Evolutionary conservation across 2,329 filamentous ascomycete genomes (phyloP).

Genomic region (Aspergillus tubingensis): DNA sequence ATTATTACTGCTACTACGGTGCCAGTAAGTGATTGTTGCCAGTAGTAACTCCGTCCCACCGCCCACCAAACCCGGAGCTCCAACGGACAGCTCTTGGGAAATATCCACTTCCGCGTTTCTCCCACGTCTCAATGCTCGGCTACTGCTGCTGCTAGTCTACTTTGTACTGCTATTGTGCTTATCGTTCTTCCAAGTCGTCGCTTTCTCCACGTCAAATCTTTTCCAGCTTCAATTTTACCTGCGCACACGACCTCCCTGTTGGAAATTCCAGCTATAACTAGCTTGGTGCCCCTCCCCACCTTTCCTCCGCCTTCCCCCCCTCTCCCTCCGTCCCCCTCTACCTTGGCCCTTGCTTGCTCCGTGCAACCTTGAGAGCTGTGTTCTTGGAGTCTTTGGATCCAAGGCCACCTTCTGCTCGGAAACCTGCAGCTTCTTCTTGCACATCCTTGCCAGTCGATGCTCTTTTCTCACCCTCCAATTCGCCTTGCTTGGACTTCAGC

Average conservation of each 20-base stretch:
- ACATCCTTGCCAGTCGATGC: conserved; percentile 32
- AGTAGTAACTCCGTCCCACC: background rate
- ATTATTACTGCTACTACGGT: background rate
- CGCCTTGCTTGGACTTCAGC: conserved; percentile 33
- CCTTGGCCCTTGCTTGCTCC: conserved; percentile 9
- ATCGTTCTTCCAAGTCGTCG: background rate
- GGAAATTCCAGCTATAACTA: conserved; percentile 7
- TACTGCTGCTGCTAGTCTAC: background rate
- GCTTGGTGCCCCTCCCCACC: background rate
- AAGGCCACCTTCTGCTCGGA: conserved; percentile 15
- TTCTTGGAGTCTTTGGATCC: conserved; percentile 13
- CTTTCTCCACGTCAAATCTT: conserved; percentile 10
- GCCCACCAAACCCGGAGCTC: conserved; percentile 1
- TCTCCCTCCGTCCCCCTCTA: background rate
- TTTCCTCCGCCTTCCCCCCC: background rate
- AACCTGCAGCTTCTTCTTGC: conserved; percentile 19
- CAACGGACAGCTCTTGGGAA: conserved; percentile 2
- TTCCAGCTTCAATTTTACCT: background rate
- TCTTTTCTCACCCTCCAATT: conserved; percentile 34
- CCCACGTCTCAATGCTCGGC: background rate
- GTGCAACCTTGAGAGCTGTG: conserved; percentile 15
- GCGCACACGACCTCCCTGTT: conserved; percentile 8
- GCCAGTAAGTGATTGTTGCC: background rate
- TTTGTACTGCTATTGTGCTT: background rate
- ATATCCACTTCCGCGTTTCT: background rate